Percentiles rank a stretch among this genome's conserved stretches.
Evolutionary conservation across 345 rosid species (phyloP).

Genomic region (Cardamine occulta): DNA sequence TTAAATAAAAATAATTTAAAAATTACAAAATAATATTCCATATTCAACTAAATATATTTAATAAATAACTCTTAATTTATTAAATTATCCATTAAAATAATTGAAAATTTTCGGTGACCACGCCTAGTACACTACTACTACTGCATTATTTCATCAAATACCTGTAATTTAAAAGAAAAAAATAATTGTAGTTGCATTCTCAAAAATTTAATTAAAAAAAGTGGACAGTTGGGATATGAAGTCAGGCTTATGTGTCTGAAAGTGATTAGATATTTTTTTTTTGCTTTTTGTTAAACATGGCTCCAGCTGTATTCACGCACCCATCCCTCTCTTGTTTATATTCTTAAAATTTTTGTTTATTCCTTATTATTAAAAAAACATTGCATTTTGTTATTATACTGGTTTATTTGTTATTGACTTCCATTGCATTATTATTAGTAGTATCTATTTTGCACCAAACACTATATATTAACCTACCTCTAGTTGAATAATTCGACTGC

Average conservation of each 20-base stretch:
- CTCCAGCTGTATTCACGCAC: slow-evolving; percentile 78
- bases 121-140: slow-evolving; percentile 26
- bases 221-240: no score
- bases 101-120: neutral
- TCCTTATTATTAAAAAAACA: neutral
- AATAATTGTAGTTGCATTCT: slow-evolving; percentile 9
- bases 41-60: neutral
- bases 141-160: slow-evolving; percentile 26
- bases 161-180: neutral
- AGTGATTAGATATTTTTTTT: slow-evolving; percentile 45
- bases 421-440: slow-evolving; percentile 24
- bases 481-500: slow-evolving; percentile 37
- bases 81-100: neutral
- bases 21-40: neutral
- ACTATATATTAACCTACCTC: slow-evolving; percentile 32
- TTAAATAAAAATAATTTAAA: neutral
- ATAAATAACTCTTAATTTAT: neutral
- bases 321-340: slow-evolving; percentile 40
- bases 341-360: slow-evolving; percentile 20
- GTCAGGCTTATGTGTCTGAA: slow-evolving; percentile 52
- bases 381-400: slow-evolving; percentile 5
- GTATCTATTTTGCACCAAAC: slow-evolving; percentile 32
- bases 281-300: slow-evolving; percentile 44
- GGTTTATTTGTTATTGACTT: slow-evolving; percentile 37
- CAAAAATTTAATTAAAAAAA: no score